Evolutionary conservation across 441 rosid genomes (phyloP), one percentile per base, ranked within the genome.

Genomic region (Melastoma candidum): DNA sequence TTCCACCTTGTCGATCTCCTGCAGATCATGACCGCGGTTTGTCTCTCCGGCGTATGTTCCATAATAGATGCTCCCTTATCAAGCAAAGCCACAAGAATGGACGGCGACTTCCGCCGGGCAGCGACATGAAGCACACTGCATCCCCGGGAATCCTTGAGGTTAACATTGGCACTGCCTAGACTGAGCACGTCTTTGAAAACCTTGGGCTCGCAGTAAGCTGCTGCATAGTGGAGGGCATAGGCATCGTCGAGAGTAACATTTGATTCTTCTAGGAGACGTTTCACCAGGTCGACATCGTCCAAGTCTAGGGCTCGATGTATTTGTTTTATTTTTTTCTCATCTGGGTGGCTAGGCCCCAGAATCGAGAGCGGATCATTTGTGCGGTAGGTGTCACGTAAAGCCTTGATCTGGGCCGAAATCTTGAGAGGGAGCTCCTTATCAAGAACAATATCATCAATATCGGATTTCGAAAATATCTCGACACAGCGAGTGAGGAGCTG

Each of bases 271-370:
- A 92, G 72, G 32, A 87, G 90, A 62, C 85, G 96, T 65, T 77
- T 74, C 56, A 92, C 81, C 13, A 92, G 90, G 49, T 87, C 96
- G 6, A 92, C 78, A 49, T 92, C 98, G 55, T 92, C 95, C 0
- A 88, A 85, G 72, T 92, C 98, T 45, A 92, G 67, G 52, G 98
- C 98, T 72, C 68, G 87, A 54, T 72, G 96, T 61, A 92, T 80
- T 68, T 82, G 82, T 71, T 71, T 67, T 27, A 77, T 74, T 75
- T 84, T 80, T 70, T 90, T 90, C 63, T 74, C 72, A 53, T 79
- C 77, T 24, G 3, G 65, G 10, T 12, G 12, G 3, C 44, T 13
- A 5, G 22, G n/a, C 46, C 13, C 22, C 22, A 11, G 56, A 13
- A 4, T 6, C 43, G 50, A 66, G 46, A 57, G 46, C 50, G 61